Percentiles rank a stretch among this genome's conserved stretches.
Conservation (phyloP, 441 rosid species). For the Gossypium armourianum region DNA sequence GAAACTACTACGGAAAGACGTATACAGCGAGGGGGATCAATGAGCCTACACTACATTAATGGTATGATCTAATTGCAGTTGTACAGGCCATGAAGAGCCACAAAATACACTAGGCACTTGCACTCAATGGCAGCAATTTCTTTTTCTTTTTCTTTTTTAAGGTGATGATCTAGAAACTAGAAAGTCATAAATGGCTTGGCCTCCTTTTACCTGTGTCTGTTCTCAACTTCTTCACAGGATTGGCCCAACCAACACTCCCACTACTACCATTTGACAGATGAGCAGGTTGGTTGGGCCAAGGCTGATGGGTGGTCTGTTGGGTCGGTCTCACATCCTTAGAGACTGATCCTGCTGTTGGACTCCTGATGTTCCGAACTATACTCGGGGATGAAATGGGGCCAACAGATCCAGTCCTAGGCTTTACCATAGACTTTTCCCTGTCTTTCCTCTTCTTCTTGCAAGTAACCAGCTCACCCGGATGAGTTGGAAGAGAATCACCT, state of each 20-base stretch:
- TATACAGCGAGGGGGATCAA: slow-evolving; percentile 22
- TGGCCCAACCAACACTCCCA: slow-evolving; percentile 86
- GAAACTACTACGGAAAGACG: slow-evolving; percentile 10
- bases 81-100: slow-evolving; percentile 19
- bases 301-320: slow-evolving; percentile 46
- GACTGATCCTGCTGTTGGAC: slow-evolving; percentile 41
- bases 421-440: slow-evolving; percentile 64
- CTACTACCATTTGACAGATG: slow-evolving; percentile 44
- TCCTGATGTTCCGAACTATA: slow-evolving; percentile 50
- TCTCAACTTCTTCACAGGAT: slow-evolving; percentile 92
- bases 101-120: slow-evolving; percentile 18
- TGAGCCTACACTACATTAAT: slow-evolving; percentile 29
- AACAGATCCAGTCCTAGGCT: slow-evolving; percentile 51
- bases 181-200: slow-evolving; percentile 64
- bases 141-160: neutral
- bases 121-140: slow-evolving; percentile 16
- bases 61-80: slow-evolving; percentile 24
- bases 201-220: slow-evolving; percentile 91
- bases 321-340: slow-evolving; percentile 43
- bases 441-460: slow-evolving; percentile 99
- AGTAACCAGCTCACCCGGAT: slow-evolving; percentile 88
- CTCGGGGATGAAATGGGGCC: slow-evolving; percentile 72
- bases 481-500: slow-evolving; percentile 62
- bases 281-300: slow-evolving; percentile 54
- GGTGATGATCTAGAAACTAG: slow-evolving; percentile 13